Evolutionary conservation across 495 filamentous ascomycete species (phyloP).

Genomic region (Thermochaetoides thermophila): DNA sequence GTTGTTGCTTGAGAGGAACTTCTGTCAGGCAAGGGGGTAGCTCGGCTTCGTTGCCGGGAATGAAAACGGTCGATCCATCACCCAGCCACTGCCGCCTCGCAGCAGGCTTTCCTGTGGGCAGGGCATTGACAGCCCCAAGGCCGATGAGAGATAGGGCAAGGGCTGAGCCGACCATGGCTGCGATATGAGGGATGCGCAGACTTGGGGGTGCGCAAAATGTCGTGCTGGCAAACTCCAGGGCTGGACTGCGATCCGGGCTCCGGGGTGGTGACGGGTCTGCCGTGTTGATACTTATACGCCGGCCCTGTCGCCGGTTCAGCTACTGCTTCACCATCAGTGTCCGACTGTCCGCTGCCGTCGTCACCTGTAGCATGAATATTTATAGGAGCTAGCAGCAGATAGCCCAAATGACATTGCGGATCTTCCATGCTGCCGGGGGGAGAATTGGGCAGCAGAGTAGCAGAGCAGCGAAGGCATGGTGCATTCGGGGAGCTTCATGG

Average conservation of each 20-base stretch:
- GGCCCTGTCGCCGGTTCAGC: not conserved
- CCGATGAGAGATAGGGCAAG: constrained; percentile 18
- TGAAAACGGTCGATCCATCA: constrained; percentile 4
- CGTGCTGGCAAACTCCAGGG: constrained; percentile 8
- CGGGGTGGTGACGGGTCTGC: constrained; percentile 2
- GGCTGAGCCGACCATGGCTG: constrained; percentile 17
- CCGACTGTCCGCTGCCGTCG: not conserved
- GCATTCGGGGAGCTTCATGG: no score
- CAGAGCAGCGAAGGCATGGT: constrained; percentile 3
- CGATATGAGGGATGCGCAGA: constrained; percentile 1
- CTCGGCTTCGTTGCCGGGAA: constrained; percentile 1
- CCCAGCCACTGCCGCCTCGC: constrained; percentile 11
- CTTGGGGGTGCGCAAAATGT: constrained; percentile 3
- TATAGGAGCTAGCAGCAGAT: constrained; percentile 15
- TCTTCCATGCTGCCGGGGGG: constrained; percentile 6
- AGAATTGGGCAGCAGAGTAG: constrained; percentile 6
- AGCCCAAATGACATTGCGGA: constrained; percentile 3
- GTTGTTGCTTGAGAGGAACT: not conserved
- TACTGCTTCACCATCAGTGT: not conserved
- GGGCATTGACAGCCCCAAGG: constrained; percentile 16
- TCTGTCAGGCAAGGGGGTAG: constrained; percentile 2
- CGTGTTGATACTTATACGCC: constrained; percentile 13
- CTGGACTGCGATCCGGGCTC: constrained; percentile 1
- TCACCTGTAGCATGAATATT: constrained; percentile 10
- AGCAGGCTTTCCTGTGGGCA: constrained; percentile 10